These are phyloP conservation scores for Paramecium tetraurelia DNA, from an alignment of 73 alveolate genomes.

Conservation along the genomic window DNA sequence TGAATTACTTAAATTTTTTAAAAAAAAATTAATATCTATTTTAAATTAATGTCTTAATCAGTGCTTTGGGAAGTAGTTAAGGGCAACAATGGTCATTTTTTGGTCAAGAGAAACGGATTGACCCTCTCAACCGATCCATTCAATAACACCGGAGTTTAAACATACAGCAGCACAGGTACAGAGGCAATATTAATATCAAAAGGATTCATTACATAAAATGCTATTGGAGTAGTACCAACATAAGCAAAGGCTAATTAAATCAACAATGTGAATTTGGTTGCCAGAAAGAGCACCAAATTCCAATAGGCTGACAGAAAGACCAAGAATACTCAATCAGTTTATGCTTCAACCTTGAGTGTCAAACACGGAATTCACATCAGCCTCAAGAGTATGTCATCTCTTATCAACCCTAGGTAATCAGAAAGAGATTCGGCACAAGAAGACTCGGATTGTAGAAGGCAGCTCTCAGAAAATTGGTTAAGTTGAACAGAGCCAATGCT, in stretches of 20 bases:
- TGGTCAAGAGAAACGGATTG: conserved; percentile 10
- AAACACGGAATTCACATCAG: conserved; percentile 44
- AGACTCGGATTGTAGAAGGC: neutral
- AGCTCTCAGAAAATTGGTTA: conserved; percentile 19
- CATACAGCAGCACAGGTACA: conserved; percentile 20
- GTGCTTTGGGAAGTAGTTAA: conserved; percentile 51
- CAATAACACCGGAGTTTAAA: conserved; percentile 32
- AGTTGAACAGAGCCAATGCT: conserved; percentile 35
- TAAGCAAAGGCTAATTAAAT: neutral
- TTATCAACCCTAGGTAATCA: neutral
- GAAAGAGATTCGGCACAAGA: conserved; percentile 37
- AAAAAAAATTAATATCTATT: neutral
- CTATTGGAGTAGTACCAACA: conserved; percentile 33
- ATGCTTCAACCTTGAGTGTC: conserved; percentile 5
- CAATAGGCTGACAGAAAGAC: conserved; percentile 24
- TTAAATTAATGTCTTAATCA: conserved; percentile 42
- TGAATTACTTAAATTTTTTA: neutral
- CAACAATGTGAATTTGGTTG: neutral
- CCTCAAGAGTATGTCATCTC: conserved; percentile 13
- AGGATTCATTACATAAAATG: conserved; percentile 17
- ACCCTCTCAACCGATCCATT: conserved; percentile 41
- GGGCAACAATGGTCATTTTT: conserved; percentile 13
- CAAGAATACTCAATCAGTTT: neutral
- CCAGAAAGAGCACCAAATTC: conserved; percentile 30
- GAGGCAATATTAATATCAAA: neutral